Evolutionary conservation across 805 yeast genomes (phyloP).

Genomic region (Naumovozyma castellii): DNA sequence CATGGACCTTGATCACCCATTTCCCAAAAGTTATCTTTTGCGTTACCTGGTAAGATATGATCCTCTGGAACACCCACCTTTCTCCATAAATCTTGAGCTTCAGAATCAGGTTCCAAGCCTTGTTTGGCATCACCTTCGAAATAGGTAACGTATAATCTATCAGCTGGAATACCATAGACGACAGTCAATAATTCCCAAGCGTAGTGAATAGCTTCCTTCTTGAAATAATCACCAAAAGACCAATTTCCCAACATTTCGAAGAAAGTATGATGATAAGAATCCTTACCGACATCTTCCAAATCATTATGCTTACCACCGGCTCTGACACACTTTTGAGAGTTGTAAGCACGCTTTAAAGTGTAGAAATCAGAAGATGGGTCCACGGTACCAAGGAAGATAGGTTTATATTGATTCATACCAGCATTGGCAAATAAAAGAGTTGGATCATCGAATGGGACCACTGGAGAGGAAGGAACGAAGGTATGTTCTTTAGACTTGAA

Average conservation of each 20-base stretch:
- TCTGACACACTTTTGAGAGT: slow-evolving; percentile 96
- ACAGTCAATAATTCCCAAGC: slow-evolving; percentile 88
- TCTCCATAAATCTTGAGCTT: slow-evolving; percentile 82
- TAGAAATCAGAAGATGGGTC: slow-evolving; percentile 89
- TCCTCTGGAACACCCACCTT: slow-evolving; percentile 82
- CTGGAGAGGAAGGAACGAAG: slow-evolving; percentile 86
- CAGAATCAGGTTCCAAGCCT: slow-evolving; percentile 87
- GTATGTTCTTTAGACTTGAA: slow-evolving; percentile 64
- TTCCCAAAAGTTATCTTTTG: slow-evolving; percentile 96
- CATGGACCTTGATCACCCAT: slow-evolving; percentile 99
- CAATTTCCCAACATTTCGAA: slow-evolving; percentile 99
- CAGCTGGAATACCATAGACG: slow-evolving; percentile 69
- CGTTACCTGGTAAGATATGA: slow-evolving; percentile 87
- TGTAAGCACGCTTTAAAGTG: slow-evolving; percentile 75
- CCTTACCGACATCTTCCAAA: slow-evolving; percentile 96
- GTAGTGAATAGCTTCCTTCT: slow-evolving; percentile 79
- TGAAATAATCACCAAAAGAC: slow-evolving; percentile 99
- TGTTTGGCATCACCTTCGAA: slow-evolving; percentile 83
- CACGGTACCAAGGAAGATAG: slow-evolving; percentile 93
- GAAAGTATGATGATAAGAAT: slow-evolving; percentile 96
- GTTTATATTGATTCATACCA: slow-evolving; percentile 98
- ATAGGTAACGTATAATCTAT: slow-evolving; percentile 87
- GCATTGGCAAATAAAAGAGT: slow-evolving; percentile 95
- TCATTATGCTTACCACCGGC: slow-evolving; percentile 99
- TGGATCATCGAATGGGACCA: slow-evolving; percentile 96